Evolutionary conservation across 1,139 yeast species (phyloP).

Genomic region (Candida tropicalis): DNA sequence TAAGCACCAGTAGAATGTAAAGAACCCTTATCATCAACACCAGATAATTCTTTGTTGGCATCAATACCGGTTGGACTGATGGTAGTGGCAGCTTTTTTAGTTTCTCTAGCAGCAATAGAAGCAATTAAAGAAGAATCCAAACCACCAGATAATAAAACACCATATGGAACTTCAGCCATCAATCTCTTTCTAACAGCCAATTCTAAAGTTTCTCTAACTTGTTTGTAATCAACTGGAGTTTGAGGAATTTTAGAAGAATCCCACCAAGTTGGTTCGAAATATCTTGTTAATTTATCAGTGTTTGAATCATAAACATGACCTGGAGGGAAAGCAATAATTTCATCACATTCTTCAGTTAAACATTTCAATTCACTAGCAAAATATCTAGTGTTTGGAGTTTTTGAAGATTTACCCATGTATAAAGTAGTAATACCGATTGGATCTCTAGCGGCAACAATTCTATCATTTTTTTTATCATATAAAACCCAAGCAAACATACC

Average conservation of each 20-base stretch:
- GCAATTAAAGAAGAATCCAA: conserved; percentile 96
- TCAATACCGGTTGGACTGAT: conserved; percentile 49
- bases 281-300: conserved; percentile 83
- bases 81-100: conserved; percentile 78
- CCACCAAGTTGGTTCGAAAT: conserved; percentile 95
- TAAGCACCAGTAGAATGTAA: conserved; percentile 73
- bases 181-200: conserved; percentile 97
- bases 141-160: conserved; percentile 96
- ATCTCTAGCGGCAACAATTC: conserved; percentile 96
- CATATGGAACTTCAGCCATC: conserved; percentile 99
- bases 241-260: conserved; percentile 75
- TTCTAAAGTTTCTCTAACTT: conserved; percentile 81
- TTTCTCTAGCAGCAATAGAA: conserved; percentile 94
- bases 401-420: conserved; percentile 86
- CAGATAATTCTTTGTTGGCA: conserved; percentile 70
- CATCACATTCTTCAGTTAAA: conserved; percentile 91
- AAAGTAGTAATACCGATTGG: conserved; percentile 97
- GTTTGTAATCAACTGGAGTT: conserved; percentile 68
- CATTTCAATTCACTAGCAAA: conserved; percentile 96
- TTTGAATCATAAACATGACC: conserved; percentile 95
- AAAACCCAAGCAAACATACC: conserved; percentile 98
- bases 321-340: conserved; percentile 93
- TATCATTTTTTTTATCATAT: conserved; percentile 80
- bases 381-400: conserved; percentile 72
- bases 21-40: conserved; percentile 87